Base-by-base conservation (phyloP, 2,329 filamentous ascomycete species). In the Colletotrichum eremochloae region DNA sequence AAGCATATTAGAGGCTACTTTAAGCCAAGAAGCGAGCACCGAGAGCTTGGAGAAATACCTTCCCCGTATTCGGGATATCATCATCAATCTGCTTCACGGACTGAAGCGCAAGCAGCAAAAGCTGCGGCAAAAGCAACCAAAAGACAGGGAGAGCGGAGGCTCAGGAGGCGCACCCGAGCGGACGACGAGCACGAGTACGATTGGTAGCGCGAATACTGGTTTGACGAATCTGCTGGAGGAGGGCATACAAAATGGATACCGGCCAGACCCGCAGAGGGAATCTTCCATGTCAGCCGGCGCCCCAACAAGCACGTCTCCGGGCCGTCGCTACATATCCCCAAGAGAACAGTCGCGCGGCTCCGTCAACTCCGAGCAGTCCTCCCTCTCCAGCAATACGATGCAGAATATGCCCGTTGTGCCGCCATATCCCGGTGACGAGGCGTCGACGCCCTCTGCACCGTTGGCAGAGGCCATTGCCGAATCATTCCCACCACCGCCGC, bases 71-170 rank as follows among this genome's bases (percentile, higher is more conserved):
- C 92, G 96, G 77, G 96, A 99, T 81, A 99, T 99, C 78, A 99
- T 99, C 80, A 98, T 99, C 82, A 98, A 97, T 80, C 87, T 99
- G 40, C 88, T 99, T 11, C 96, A 99, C 80, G 96, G 96, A 2
- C 84, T 99, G 75, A 99, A 99, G 85, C 92, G 96, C 82, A 99
- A 99, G 82, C 96, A 99, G 80, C 95, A 97, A 79, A 94, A 95
- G 77, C 83, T 99, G 78, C 85, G 90, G 38, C 90, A 91, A 77
- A 91, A 88, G 75, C 88, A 91, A 76, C 81, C 85, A 5, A 85
- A 87, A 69, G 90, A 92, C 14, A 87, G 85, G 67, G 86, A 87
- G 83, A 89, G 73, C 42, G 82, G 81, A 8, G 82, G 82, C 65
- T 78, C 80, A 7, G 78, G 76, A 36, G 76, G 76, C 6, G 78